phyloP scores from a whole-genome alignment of 1,284 basidiomycete genomes.

The Singerocomus rubriflavus region DNA sequence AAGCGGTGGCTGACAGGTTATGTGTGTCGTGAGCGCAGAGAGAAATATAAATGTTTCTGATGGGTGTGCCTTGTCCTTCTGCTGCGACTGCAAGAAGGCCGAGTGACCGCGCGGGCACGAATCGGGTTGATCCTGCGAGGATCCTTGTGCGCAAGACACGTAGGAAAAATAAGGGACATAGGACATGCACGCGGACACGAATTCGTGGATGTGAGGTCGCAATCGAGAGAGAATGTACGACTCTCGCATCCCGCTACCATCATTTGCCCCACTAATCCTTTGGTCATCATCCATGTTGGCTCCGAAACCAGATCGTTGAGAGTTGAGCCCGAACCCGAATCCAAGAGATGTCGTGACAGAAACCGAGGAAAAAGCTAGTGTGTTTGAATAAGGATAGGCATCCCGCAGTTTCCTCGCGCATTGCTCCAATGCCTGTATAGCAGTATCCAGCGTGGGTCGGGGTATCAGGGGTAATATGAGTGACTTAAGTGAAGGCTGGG shows the following conservation, averaged over 20 bases:
- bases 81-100: constrained; percentile 44
- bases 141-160: constrained; percentile 32
- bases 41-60: constrained; percentile 72
- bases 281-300: constrained; percentile 28
- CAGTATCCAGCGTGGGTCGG: constrained; percentile 70
- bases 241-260: constrained; percentile 62
- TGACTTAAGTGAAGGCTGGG: constrained; percentile 66
- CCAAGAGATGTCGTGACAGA: constrained; percentile 40
- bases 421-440: constrained; percentile 61
- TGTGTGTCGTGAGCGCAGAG: constrained; percentile 61
- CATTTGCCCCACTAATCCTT: constrained; percentile 18
- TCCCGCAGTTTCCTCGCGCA: constrained; percentile 72
- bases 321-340: constrained; percentile 44
- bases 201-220: constrained; percentile 70
- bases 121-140: constrained; percentile 24
- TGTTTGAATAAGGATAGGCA: constrained; percentile 74
- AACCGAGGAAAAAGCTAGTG: constrained; percentile 37
- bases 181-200: constrained; percentile 68
- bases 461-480: constrained; percentile 71
- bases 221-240: constrained; percentile 72
- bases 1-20: constrained; percentile 63
- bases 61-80: constrained; percentile 63
- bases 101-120: constrained; percentile 38
- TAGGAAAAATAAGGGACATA: constrained; percentile 82
- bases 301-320: constrained; percentile 25